Base-by-base conservation (phyloP, 352 stramenopile genomes). In the Phytopythium vexans region DNA sequence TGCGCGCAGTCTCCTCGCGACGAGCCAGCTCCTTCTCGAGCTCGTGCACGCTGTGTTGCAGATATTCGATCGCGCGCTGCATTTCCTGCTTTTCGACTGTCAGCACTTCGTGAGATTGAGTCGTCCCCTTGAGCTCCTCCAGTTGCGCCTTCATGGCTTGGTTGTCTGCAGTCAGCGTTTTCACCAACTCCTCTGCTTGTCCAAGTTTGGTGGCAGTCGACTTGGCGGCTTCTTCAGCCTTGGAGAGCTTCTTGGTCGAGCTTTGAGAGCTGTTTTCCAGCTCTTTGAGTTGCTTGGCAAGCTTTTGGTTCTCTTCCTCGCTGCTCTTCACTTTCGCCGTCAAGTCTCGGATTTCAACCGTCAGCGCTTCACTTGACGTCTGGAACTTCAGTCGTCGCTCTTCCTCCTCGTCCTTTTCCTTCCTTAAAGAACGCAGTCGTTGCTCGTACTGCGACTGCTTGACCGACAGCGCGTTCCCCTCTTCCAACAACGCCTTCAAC, bases 401-500 rank as follows among this genome's bases (percentile, higher is more conserved):
- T 51, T 89, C 75, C 53, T 88, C 57, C 32, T 92, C 84, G 41
- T 88, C 86, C 51, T 89, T 92, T 54, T 94, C 84, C 34, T 86
- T 88, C 11, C 84, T 79, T 1, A 94, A 45, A 12, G 77, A 61
- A 2, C 84, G 79, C 16, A 92, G 54, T 10, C 83, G 70, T 27
- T 87, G 72, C 49, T 94, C 83, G 27, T 86, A 64, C 50, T 91
- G 81, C 12, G 76, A 71, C 48, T 90, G 77, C 63, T 94, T 94
- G 8, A 92, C 66, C 1, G 81, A 92, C 1, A 94, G 62, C 5
- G 81, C 68, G 36, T 92, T 74, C 0, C 83, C 83, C 71, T 94
- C 83, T 21, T 88, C 79, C 4, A 94, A 49, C 12, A 94, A 52
- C 6, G 65, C 77, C 56, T 74, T 71, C 4, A 94, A 55, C 56